A percentile compares a stretch with the other conserved stretches of the same genome.
Evolutionary conservation across 2,329 filamentous ascomycete genomes (phyloP).

Genomic region (Arthrinium phaeospermum): DNA sequence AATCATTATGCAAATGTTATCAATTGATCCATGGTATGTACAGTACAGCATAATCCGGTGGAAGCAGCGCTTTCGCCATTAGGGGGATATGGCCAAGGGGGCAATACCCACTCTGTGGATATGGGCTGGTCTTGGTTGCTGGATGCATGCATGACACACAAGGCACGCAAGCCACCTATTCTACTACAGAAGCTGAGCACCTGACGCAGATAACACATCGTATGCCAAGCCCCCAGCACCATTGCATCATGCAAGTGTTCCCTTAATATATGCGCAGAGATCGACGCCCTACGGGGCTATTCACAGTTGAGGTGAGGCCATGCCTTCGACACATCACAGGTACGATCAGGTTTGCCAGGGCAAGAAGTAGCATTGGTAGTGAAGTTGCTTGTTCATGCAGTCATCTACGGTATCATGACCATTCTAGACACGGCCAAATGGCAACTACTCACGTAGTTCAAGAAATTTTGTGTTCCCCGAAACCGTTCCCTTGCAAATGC

Average conservation of each 20-base stretch:
- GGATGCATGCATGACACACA: background rate
- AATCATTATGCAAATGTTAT: no score
- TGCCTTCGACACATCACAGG: background rate
- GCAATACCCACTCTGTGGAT: background rate
- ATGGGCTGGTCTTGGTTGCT: background rate
- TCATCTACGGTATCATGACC: conserved; percentile 20
- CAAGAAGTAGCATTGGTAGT: conserved; percentile 1
- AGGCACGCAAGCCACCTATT: background rate
- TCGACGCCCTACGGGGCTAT: no score
- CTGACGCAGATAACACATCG: background rate
- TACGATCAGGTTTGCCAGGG: background rate
- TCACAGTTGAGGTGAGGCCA: background rate
- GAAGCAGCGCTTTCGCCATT: no score
- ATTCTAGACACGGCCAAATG: conserved; percentile 18
- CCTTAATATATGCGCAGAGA: background rate
- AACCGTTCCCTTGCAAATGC: conserved; percentile 20
- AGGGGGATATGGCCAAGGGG: background rate
- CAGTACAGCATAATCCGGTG: no score
- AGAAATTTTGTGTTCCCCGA: conserved; percentile 15
- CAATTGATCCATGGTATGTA: no score
- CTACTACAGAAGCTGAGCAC: background rate
- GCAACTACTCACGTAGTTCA: conserved; percentile 19
- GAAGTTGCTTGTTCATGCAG: conserved; percentile 21
- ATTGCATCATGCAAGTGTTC: background rate
- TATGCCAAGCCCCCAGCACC: background rate